Percentiles rank a stretch among this genome's conserved stretches.
Evolutionary conservation across 2,329 filamentous ascomycete genomes (phyloP).

Genomic region (Corinectria fuckeliana): DNA sequence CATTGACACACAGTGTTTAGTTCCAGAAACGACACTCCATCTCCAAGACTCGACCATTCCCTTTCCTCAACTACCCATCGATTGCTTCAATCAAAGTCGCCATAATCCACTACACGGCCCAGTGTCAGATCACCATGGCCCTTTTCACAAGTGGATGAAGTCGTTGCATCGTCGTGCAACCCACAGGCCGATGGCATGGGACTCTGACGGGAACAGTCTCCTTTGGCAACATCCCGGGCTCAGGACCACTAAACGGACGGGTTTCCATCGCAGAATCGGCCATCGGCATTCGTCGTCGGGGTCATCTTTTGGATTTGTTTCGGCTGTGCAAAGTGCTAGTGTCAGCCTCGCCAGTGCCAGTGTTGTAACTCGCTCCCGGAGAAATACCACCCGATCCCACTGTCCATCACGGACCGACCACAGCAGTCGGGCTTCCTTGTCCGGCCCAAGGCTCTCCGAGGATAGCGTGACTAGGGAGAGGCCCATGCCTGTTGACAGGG

Average conservation of each 20-base stretch:
- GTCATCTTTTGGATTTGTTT: conserved; percentile 80
- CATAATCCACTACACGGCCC: conserved; percentile 15
- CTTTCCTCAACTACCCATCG: conserved; percentile 37
- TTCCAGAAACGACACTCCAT: conserved; percentile 1
- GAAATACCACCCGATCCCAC: conserved; percentile 57
- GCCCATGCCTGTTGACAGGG: conserved; percentile 64
- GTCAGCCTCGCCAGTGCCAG: conserved; percentile 78
- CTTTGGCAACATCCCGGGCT: conserved; percentile 16
- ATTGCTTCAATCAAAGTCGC: conserved; percentile 23
- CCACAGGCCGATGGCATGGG: conserved; percentile 40
- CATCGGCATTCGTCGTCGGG: conserved; percentile 70
- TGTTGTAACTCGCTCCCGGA: conserved; percentile 66
- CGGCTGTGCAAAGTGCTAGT: conserved; percentile 81
- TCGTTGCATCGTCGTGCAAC: conserved; percentile 67
- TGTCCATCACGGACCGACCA: conserved; percentile 65
- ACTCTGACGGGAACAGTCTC: not conserved
- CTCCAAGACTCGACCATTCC: conserved; percentile 11
- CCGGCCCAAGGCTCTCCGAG: conserved; percentile 67
- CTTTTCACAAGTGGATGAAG: conserved; percentile 77
- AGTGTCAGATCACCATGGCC: conserved; percentile 40
- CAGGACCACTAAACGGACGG: conserved; percentile 2
- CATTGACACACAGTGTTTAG: conserved; percentile 33
- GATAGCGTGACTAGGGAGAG: conserved; percentile 68
- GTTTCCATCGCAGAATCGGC: conserved; percentile 22
- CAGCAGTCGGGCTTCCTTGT: conserved; percentile 67